These are phyloP conservation scores for Rubroboletus pulcherrimus DNA, from an alignment of 768 basidiomycete species.

Conservation along the genomic window DNA sequence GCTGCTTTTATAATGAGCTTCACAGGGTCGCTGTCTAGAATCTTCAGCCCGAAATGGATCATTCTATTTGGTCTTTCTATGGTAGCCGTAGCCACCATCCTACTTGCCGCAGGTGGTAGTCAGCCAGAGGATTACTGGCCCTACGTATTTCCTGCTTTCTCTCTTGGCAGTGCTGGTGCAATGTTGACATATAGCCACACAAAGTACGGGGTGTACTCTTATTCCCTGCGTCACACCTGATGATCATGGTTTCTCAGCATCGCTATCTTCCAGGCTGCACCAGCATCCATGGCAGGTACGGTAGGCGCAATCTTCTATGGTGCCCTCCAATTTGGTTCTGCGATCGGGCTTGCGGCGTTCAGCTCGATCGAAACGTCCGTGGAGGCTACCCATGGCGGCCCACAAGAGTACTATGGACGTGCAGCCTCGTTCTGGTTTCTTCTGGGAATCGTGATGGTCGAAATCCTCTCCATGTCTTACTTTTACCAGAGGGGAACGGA, in stretches of 20 bases:
- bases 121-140: slow-evolving; percentile 42
- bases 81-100: slow-evolving; percentile 35
- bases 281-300: slow-evolving; percentile 47
- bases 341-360: slow-evolving; percentile 47
- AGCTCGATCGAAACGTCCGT: slow-evolving; percentile 47
- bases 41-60: slow-evolving; percentile 41
- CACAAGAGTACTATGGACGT: slow-evolving; percentile 36
- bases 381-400: slow-evolving; percentile 32
- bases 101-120: slow-evolving; percentile 43
- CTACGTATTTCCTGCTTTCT: slow-evolving; percentile 47
- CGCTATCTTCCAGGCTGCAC: slow-evolving; percentile 47
- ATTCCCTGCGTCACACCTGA: neutral
- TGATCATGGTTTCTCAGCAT: slow-evolving; percentile 32
- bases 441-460: slow-evolving; percentile 33
- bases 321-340: slow-evolving; percentile 50
- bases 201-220: slow-evolving; percentile 33
- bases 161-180: slow-evolving; percentile 43
- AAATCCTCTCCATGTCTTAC: slow-evolving; percentile 29
- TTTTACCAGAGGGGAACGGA: slow-evolving; percentile 33
- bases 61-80: slow-evolving; percentile 41
- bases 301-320: slow-evolving; percentile 57
- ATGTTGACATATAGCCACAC: slow-evolving; percentile 45
- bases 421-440: slow-evolving; percentile 46
- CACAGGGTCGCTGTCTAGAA: slow-evolving; percentile 38
- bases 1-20: slow-evolving; percentile 36